Conservation (phyloP, 305 asterid genomes). For the Andrographis paniculata region DNA sequence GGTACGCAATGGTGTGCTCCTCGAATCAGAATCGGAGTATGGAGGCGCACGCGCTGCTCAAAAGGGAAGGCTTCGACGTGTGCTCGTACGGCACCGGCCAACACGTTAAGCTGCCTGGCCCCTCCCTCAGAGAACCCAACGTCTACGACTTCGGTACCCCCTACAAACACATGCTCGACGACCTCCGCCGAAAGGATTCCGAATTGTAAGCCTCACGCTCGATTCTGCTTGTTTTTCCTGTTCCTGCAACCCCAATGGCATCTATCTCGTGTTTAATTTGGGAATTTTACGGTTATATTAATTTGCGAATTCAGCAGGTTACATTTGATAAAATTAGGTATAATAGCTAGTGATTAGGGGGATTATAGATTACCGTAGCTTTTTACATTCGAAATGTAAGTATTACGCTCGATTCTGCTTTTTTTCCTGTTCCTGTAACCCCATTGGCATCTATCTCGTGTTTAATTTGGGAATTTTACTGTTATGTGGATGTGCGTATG, state of each 20-base stretch:
- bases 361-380: too few species aligned
- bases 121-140: conserved; percentile 90
- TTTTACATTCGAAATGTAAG: conserved; percentile 70
- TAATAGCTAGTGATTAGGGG: neutral
- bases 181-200: conserved; percentile 91
- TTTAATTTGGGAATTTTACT: neutral
- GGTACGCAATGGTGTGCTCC: conserved; percentile 94
- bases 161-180: conserved; percentile 85
- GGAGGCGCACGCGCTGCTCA: conserved; percentile 84
- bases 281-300: neutral
- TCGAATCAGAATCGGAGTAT: conserved; percentile 97
- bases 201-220: conserved; percentile 58
- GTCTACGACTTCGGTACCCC: conserved; percentile 97
- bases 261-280: neutral
- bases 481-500: neutral
- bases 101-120: conserved; percentile 98
- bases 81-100: conserved; percentile 94
- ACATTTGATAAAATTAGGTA: neutral
- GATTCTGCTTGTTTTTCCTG: too few species aligned
- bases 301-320: neutral
- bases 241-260: neutral
- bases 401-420: too few species aligned
- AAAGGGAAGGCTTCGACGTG: conserved; percentile 83
- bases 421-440: neutral
- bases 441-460: neutral